Evolutionary conservation across 805 yeast genomes (phyloP).

Genomic region (Starmerella sirachaensis): DNA sequence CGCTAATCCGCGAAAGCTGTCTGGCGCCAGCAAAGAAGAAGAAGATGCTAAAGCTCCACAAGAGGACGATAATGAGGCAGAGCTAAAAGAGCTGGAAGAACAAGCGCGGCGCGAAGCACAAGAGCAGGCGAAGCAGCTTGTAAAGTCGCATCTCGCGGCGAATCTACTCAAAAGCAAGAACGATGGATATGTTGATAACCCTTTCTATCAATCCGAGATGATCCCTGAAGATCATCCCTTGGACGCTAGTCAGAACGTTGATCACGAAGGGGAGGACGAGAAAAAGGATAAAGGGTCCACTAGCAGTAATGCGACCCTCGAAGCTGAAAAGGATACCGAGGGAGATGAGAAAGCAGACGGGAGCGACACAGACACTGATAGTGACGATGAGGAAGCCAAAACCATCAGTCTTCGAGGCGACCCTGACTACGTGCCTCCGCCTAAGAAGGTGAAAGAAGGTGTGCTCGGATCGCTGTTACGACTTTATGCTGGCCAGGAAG

Average conservation of each 20-base stretch:
- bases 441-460: conserved; percentile 67
- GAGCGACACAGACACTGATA: conserved; percentile 12
- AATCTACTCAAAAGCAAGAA: conserved; percentile 4
- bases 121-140: conserved; percentile 21
- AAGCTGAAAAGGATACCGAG: conserved; percentile 1
- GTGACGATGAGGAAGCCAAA: conserved; percentile 10
- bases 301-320: conserved; percentile 1
- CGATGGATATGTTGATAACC: conserved; percentile 18
- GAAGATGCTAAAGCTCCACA: not conserved
- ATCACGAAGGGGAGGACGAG: conserved; percentile 9
- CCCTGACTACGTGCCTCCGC: conserved; percentile 45
- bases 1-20: too few species aligned
- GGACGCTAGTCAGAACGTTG: conserved; percentile 7
- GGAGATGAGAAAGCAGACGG: conserved; percentile 1
- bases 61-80: conserved; percentile 16
- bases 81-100: conserved; percentile 12
- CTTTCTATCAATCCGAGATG: conserved; percentile 11
- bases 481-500: conserved; percentile 38
- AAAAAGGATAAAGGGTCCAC: conserved; percentile 1
- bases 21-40: not conserved
- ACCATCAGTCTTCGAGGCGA: conserved; percentile 23
- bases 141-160: conserved; percentile 17
- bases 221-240: conserved; percentile 13
- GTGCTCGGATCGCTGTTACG: conserved; percentile 67
- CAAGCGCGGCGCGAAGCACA: conserved; percentile 19